These are phyloP conservation scores for Penicillium samsonianum DNA, from an alignment of 495 filamentous ascomycete species.

Conservation along the genomic window DNA sequence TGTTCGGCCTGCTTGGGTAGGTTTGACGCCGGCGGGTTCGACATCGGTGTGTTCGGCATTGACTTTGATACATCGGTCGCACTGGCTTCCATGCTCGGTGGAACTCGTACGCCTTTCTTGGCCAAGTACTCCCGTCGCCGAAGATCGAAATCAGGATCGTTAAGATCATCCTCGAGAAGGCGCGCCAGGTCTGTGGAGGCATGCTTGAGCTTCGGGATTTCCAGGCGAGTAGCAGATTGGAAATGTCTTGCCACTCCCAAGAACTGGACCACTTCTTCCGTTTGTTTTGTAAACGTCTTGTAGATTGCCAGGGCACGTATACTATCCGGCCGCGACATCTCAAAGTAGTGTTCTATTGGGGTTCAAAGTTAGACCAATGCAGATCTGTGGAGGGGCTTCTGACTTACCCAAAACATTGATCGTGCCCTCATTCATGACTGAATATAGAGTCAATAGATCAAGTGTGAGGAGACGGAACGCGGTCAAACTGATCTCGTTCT, in stretches of 20 bases:
- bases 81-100: slow-evolving; percentile 52
- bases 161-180: slow-evolving; percentile 91
- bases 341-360: slow-evolving; percentile 85
- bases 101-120: slow-evolving; percentile 64
- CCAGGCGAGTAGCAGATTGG: slow-evolving; percentile 85
- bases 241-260: slow-evolving; percentile 83
- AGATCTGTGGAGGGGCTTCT: not conserved
- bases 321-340: slow-evolving; percentile 94
- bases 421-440: slow-evolving; percentile 94
- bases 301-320: slow-evolving; percentile 92
- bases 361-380: slow-evolving; percentile 23
- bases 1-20: slow-evolving; percentile 26
- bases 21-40: slow-evolving; percentile 27
- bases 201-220: slow-evolving; percentile 97
- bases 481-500: slow-evolving; percentile 96
- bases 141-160: slow-evolving; percentile 94
- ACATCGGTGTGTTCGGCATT: slow-evolving; percentile 14
- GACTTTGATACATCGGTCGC: slow-evolving; percentile 24
- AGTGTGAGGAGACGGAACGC: slow-evolving; percentile 92
- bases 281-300: slow-evolving; percentile 88
- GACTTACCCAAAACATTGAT: slow-evolving; percentile 91
- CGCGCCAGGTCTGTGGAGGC: slow-evolving; percentile 87
- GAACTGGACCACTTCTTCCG: slow-evolving; percentile 88
- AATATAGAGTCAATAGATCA: slow-evolving; percentile 87
- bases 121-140: slow-evolving; percentile 89